Percentiles rank a stretch among this genome's conserved stretches.
Conservation (phyloP, 306 rosid genomes). For the Rosa multiflora region DNA sequence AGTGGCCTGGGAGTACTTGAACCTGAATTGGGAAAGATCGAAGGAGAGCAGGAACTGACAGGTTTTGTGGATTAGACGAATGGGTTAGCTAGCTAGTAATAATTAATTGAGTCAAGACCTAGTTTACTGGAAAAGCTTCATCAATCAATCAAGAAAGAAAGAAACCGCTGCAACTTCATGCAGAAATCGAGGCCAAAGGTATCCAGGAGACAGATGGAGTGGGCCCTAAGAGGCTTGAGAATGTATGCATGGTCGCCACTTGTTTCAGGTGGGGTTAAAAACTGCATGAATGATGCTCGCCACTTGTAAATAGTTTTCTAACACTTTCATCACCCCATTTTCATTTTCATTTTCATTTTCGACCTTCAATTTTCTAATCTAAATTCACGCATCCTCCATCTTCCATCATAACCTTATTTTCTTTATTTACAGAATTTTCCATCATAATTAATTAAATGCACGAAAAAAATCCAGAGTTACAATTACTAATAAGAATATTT, state of each 20-base stretch:
- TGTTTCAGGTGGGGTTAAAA: constrained; percentile 23
- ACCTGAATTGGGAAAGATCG: background rate
- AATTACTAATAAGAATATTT: no score
- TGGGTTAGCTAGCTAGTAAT: background rate
- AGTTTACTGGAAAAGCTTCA: background rate
- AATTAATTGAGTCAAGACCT: background rate
- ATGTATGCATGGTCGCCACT: constrained; percentile 60
- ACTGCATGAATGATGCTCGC: constrained; percentile 43
- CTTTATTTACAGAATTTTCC: no score
- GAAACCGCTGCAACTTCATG: constrained; percentile 1
- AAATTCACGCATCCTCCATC: background rate
- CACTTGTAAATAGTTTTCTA: constrained; percentile 52
- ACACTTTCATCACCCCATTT: constrained; percentile 13
- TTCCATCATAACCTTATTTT: background rate
- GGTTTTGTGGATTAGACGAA: background rate
- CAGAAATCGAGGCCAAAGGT: background rate
- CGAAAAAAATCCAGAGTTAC: background rate
- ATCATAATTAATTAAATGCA: background rate
- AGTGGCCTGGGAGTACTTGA: background rate
- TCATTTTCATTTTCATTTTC: background rate
- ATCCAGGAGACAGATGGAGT: background rate
- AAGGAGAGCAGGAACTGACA: background rate
- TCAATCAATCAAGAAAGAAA: background rate
- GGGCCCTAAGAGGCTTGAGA: constrained; percentile 2
- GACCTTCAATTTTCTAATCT: background rate